Percentiles rank a stretch among this genome's conserved stretches.
Evolutionary conservation across 2,329 filamentous ascomycete species (phyloP).

Genomic region (Parascedosporium putredinis): DNA sequence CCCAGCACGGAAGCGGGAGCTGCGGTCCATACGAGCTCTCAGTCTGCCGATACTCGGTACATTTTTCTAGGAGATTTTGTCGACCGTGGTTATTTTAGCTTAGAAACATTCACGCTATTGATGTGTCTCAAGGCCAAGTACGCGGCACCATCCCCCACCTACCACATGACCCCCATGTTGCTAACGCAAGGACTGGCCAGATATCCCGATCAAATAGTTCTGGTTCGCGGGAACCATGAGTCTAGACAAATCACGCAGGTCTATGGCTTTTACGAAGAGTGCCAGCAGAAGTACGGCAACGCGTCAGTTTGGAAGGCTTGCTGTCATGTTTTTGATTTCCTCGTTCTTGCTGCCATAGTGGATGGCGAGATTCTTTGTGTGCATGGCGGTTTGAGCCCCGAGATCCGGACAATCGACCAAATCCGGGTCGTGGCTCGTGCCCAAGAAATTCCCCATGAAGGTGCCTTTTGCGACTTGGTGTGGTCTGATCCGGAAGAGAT

Average conservation of each 20-base stretch:
- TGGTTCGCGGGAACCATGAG: slow-evolving; percentile 96
- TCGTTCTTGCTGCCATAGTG: slow-evolving; percentile 92
- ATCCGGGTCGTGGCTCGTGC: slow-evolving; percentile 98
- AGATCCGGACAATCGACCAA: slow-evolving; percentile 96
- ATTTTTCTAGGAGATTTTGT: slow-evolving; percentile 80
- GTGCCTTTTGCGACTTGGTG: slow-evolving; percentile 94
- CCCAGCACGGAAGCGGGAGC: slow-evolving; percentile 22
- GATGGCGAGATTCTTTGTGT: slow-evolving; percentile 98
- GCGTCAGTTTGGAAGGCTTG: slow-evolving; percentile 99
- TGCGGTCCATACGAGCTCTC: slow-evolving; percentile 26
- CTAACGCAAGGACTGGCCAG: slow-evolving; percentile 32
- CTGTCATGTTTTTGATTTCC: slow-evolving; percentile 97
- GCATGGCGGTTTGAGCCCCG: slow-evolving; percentile 79
- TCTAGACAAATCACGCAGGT: slow-evolving; percentile 96
- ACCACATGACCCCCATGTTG: background rate
- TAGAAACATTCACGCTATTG: slow-evolving; percentile 94
- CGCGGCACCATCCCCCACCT: background rate
- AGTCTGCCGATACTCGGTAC: slow-evolving; percentile 45
- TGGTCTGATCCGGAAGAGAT: slow-evolving; percentile 98
- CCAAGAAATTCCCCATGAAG: slow-evolving; percentile 95
- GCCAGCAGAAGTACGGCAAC: slow-evolving; percentile 95
- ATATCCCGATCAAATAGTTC: slow-evolving; percentile 88
- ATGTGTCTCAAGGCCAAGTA: slow-evolving; percentile 80
- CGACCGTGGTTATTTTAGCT: slow-evolving; percentile 91
- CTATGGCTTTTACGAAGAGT: slow-evolving; percentile 98